Evolutionary conservation across 2,329 filamentous ascomycete species (phyloP).

Genomic region (Diaporthe australafricana): DNA sequence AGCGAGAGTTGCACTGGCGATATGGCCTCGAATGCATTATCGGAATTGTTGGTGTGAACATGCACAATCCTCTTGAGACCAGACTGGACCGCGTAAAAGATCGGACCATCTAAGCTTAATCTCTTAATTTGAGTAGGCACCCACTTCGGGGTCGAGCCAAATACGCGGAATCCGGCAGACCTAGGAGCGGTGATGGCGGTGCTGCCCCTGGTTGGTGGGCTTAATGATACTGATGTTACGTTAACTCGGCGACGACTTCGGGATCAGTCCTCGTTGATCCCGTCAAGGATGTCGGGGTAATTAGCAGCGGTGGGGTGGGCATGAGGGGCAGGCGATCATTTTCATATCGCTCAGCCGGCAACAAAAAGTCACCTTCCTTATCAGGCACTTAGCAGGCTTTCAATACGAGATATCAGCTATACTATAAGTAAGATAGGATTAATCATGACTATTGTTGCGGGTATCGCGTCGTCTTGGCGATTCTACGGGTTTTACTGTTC

Average conservation of each 20-base stretch:
- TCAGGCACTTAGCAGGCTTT: background rate
- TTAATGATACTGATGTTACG: slow-evolving; percentile 13
- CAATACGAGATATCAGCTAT: slow-evolving; percentile 11
- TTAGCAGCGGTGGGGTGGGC: slow-evolving; percentile 14
- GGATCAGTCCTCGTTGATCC: background rate
- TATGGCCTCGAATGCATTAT: no score
- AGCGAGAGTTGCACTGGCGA: no score
- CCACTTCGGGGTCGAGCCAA: background rate
- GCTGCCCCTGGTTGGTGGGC: slow-evolving; percentile 9
- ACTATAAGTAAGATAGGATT: slow-evolving; percentile 9
- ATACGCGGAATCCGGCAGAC: no score
- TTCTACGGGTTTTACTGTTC: background rate
- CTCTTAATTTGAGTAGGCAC: background rate
- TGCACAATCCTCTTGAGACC: background rate
- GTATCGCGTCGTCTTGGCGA: background rate
- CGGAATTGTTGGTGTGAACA: no score
- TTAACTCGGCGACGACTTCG: background rate
- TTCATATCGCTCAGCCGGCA: slow-evolving; percentile 21
- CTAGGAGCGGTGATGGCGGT: background rate
- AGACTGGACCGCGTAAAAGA: background rate
- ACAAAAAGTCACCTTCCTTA: slow-evolving; percentile 20
- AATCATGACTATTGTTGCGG: background rate
- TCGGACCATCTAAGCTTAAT: background rate
- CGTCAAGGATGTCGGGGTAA: slow-evolving; percentile 22
- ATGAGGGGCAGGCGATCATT: slow-evolving; percentile 13